phyloP scores from a whole-genome alignment of 768 basidiomycete species.

The Kwoniella sp. region DNA sequence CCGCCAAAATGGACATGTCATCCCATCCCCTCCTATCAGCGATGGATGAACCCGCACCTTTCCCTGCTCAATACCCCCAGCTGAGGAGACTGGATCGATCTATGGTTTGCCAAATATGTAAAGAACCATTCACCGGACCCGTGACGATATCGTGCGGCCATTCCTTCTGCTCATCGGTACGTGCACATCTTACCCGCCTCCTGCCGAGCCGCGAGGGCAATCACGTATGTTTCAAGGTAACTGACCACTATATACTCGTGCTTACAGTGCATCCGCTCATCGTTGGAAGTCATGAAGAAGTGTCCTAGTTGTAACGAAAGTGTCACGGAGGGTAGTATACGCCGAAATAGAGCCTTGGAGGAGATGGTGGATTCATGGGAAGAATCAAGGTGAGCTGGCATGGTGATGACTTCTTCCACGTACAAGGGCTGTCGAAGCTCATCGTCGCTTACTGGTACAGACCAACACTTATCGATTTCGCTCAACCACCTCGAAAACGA shows the following conservation, averaged over 20 bases:
- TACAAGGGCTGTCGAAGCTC: not conserved
- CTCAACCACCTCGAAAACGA: constrained; percentile 17
- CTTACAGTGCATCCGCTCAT: constrained; percentile 70
- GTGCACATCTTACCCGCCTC: too few relatives aligned
- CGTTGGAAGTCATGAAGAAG: constrained; percentile 64
- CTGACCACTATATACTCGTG: too few relatives aligned
- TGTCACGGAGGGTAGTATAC: constrained; percentile 65
- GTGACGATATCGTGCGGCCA: constrained; percentile 76
- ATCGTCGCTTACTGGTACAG: constrained; percentile 1
- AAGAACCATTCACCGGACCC: constrained; percentile 72
- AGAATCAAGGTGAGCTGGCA: constrained; percentile 63
- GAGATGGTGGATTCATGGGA: constrained; percentile 73
- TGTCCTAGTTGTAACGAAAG: constrained; percentile 72
- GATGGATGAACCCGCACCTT: constrained; percentile 69
- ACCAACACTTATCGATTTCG: constrained; percentile 24
- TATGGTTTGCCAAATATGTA: constrained; percentile 74
- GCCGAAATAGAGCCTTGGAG: constrained; percentile 71
- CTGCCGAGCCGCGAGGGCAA: too few relatives aligned
- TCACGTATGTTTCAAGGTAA: too few relatives aligned
- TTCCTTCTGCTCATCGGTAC: constrained; percentile 65
- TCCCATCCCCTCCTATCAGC: constrained; percentile 39
- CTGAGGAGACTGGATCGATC: constrained; percentile 67
- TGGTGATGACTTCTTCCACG: not conserved
- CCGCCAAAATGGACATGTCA: constrained; percentile 22
- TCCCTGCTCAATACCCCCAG: constrained; percentile 62